These are phyloP conservation scores for Aspergillus glaucus DNA, from an alignment of 2,329 filamentous ascomycete species.

Conservation along the genomic window DNA sequence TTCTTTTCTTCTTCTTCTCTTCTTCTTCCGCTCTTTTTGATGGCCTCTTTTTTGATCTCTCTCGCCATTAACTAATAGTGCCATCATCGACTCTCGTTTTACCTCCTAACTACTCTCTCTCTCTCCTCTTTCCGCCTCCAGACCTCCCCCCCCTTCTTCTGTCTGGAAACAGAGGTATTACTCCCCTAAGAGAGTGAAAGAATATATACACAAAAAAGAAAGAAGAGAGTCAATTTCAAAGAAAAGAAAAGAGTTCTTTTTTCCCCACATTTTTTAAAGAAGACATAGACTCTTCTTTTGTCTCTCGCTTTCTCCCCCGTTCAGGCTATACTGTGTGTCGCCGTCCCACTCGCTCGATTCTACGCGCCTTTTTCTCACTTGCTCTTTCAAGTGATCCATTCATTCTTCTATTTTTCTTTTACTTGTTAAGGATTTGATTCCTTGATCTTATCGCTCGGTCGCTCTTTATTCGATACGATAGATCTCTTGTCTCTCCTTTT, in stretches of 20 bases:
- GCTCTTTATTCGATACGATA: constrained; percentile 6
- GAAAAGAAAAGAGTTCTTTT: neutral
- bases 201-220: neutral
- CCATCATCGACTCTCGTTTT: constrained; percentile 6
- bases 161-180: neutral
- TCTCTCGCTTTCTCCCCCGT: constrained; percentile 4
- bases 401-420: constrained; percentile 9
- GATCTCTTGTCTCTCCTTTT: constrained; percentile 6
- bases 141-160: constrained; percentile 1
- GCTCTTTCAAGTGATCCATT: neutral
- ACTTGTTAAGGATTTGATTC: constrained; percentile 1
- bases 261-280: neutral
- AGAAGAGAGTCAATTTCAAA: neutral
- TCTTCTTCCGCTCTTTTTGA: neutral
- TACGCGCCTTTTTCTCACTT: constrained; percentile 7
- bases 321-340: constrained; percentile 27
- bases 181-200: neutral
- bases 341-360: constrained; percentile 25
- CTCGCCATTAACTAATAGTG: no score
- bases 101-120: constrained; percentile 3
- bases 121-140: constrained; percentile 2
- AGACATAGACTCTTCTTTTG: neutral
- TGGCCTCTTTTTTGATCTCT: no score
- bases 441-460: constrained; percentile 7
- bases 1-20: constrained; percentile 3